phyloP scores from a whole-genome alignment of 2,329 filamentous ascomycete species.

The Sarocladium oryzae region DNA sequence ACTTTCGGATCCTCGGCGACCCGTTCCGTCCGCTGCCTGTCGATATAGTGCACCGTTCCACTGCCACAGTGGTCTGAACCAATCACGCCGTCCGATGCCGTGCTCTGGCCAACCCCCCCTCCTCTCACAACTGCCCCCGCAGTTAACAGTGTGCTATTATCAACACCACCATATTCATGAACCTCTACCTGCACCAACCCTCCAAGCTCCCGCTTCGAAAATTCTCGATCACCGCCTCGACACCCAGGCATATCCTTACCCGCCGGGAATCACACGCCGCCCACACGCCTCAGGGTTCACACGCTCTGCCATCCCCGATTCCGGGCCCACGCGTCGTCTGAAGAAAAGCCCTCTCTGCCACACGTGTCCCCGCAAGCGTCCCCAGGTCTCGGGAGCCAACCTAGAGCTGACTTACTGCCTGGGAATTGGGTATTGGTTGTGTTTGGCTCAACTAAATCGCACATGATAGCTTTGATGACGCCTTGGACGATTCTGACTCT shows the following conservation, averaged over 20 bases:
- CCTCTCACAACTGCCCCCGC: constrained; percentile 6
- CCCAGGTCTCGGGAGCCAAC: too few relatives aligned
- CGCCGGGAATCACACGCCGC: not conserved
- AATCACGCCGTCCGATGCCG: not conserved
- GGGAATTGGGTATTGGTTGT: not conserved
- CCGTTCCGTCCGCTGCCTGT: constrained; percentile 7
- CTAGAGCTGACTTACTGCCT: too few relatives aligned
- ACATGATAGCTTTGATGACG: not conserved
- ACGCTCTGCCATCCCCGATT: not conserved
- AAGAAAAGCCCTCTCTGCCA: too few relatives aligned
- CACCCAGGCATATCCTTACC: not conserved
- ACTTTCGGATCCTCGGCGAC: constrained; percentile 3
- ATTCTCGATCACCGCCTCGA: not conserved
- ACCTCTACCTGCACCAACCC: not conserved
- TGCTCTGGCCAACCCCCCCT: not conserved
- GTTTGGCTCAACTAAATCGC: not conserved
- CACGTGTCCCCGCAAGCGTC: too few relatives aligned
- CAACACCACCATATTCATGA: not conserved
- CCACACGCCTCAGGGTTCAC: not conserved
- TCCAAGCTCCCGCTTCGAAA: constrained; percentile 3
- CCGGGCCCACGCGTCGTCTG: not conserved
- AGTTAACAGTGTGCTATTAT: not conserved
- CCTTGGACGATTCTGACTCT: not conserved
- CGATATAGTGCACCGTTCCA: not conserved
- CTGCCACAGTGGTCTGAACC: not conserved